Evolutionary conservation across 2,329 filamentous ascomycete genomes (phyloP), one percentile per base, ranked within the genome.

Genomic region (Xylariaceae sp.): DNA sequence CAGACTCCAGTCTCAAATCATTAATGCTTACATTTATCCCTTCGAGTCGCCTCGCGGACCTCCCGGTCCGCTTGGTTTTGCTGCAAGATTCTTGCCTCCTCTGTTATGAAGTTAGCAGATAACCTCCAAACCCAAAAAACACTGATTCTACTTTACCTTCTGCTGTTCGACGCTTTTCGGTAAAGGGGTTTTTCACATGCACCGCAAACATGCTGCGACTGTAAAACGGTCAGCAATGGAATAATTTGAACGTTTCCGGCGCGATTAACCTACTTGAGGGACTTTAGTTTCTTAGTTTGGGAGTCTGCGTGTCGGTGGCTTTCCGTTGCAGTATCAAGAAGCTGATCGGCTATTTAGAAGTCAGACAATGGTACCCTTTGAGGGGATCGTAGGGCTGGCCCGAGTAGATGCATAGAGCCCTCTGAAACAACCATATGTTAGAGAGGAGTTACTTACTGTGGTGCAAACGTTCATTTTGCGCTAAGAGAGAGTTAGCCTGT

Each of bases 201-300:
- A 91, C 81, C 4, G 89, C 88, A 67, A 96, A 96, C 90, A 96
- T 95, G 74, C 86, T 91, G 59, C 88, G 80, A 71, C 96, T 96
- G 19, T 19, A 44, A 30, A 2, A 32, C 87, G 79, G 72, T 96
- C 95, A 48, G 51, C 29, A 39, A 39, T 29, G 32, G 26, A 12
- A 29, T 6, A 5, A 2, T 29, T 4, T n/a, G 2, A 6, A 29
- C 12, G 11, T 34, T 29, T 26, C 9, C 31, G 19, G 26, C 2
- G 9, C 19, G 19, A 19, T 34, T 6, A 32, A 51, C 57, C 49
- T 3, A 55, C 57, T 60, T 57, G 0, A 60, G 7, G 1, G 42
- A 50, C 30, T 52, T 92, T 39, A 96, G 76, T 67, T 96, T 90
- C 47, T 84, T 82, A 1, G 90, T 87, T 64, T 89, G 88, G 62